Percentiles rank a stretch among this genome's conserved stretches.
These are phyloP conservation scores for Salix suchowensis DNA, from an alignment of 345 rosid species.

Conservation along the genomic window DNA sequence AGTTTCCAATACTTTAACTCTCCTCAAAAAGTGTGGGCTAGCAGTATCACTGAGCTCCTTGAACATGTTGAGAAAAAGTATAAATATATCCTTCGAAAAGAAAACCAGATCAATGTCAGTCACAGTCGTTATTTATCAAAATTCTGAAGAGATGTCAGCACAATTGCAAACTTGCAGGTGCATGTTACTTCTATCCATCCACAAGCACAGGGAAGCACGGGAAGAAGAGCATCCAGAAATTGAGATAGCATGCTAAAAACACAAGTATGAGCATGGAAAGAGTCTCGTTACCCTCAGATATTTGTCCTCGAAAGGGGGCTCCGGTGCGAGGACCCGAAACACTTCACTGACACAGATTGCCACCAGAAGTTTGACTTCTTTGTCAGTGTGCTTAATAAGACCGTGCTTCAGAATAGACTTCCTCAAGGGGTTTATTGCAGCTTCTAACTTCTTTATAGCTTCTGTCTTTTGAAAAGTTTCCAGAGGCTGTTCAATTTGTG, in stretches of 20 bases:
- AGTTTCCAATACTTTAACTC: conserved; percentile 78
- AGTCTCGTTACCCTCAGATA: conserved; percentile 49
- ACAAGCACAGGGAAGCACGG: background rate
- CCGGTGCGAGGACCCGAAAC: conserved; percentile 79
- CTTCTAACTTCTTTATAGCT: conserved; percentile 32
- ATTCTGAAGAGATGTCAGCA: background rate
- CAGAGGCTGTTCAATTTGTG: conserved; percentile 64
- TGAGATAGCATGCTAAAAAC: background rate
- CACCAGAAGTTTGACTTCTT: conserved; percentile 67
- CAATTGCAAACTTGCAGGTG: background rate
- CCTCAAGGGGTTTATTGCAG: conserved; percentile 47
- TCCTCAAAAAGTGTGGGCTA: conserved; percentile 69
- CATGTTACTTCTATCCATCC: background rate
- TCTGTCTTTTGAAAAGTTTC: conserved; percentile 34
- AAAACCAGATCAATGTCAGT: conserved; percentile 3
- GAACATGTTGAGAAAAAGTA: conserved; percentile 54
- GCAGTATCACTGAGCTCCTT: conserved; percentile 60
- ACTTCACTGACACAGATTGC: conserved; percentile 65
- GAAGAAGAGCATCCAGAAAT: background rate
- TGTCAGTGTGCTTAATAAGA: conserved; percentile 58
- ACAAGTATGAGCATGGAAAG: background rate
- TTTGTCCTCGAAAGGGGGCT: conserved; percentile 69
- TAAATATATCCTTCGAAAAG: conserved; percentile 60
- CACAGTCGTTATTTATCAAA: background rate
- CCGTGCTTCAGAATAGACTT: conserved; percentile 54